A percentile compares a stretch with the other conserved stretches of the same genome.
These are phyloP conservation scores for Trapa incisa DNA, from an alignment of 345 rosid genomes.

Conservation along the genomic window DNA sequence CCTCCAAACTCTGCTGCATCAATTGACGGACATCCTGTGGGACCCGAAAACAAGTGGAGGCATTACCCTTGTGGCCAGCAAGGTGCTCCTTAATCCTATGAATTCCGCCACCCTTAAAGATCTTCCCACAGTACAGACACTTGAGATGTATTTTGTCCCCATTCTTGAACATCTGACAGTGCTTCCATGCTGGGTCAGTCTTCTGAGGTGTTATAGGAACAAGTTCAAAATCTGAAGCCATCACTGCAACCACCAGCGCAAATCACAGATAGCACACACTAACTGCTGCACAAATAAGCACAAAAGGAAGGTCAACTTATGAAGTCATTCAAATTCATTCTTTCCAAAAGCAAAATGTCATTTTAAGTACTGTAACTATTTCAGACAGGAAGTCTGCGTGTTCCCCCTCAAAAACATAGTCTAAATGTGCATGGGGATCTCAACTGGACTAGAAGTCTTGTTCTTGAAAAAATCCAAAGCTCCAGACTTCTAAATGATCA, in stretches of 20 bases:
- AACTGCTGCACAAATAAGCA: not conserved
- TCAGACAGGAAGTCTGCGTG: not conserved
- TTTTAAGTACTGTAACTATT: not conserved
- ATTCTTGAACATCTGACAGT: slow-evolving; percentile 67
- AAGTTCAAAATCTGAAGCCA: slow-evolving; percentile 46
- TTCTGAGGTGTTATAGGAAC: slow-evolving; percentile 64
- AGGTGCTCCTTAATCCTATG: slow-evolving; percentile 92
- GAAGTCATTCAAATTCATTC: not conserved
- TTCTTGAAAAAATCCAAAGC: not conserved
- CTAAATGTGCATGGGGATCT: not conserved
- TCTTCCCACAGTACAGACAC: slow-evolving; percentile 61
- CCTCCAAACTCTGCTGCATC: slow-evolving; percentile 67
- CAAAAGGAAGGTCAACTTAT: not conserved
- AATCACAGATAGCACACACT: not conserved
- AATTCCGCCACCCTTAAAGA: slow-evolving; percentile 94
- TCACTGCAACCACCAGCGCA: slow-evolving; percentile 1
- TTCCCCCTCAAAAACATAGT: not conserved
- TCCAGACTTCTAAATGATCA: no score
- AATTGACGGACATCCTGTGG: slow-evolving; percentile 44
- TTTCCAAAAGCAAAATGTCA: not conserved
- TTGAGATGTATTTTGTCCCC: slow-evolving; percentile 66
- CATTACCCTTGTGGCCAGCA: slow-evolving; percentile 84
- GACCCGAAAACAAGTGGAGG: slow-evolving; percentile 56
- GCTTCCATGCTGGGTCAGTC: slow-evolving; percentile 92
- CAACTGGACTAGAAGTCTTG: not conserved